phyloP scores from a whole-genome alignment of 371 early-diverging fungal species.

The Dinochytrium kinnereticum region DNA sequence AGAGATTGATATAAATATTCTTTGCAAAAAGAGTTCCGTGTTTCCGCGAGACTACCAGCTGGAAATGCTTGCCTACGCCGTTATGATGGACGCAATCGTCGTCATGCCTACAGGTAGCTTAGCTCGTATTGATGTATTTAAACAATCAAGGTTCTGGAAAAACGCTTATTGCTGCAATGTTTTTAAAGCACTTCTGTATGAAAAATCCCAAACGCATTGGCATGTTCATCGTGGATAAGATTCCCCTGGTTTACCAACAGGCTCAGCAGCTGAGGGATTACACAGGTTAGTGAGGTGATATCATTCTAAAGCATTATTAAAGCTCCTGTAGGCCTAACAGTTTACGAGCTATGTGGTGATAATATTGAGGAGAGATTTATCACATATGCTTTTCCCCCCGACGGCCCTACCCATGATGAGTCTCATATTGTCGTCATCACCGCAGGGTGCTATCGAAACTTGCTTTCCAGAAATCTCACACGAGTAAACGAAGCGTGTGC shows the following conservation, averaged over 20 bases:
- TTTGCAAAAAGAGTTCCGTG: not conserved
- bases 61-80: not conserved
- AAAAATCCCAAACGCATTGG: not conserved
- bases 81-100: not conserved
- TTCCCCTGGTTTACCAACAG: not conserved
- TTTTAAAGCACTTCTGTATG: not conserved
- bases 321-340: not conserved
- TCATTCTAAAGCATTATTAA: not conserved
- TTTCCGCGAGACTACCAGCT: not conserved
- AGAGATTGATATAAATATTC: not conserved
- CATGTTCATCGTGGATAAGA: not conserved
- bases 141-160: not conserved
- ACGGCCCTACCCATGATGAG: not conserved
- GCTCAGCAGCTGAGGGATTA: not conserved
- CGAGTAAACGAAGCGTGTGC: not conserved
- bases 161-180: not conserved
- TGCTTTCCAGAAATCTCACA: not conserved
- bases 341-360: not conserved
- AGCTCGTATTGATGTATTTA: too few species aligned
- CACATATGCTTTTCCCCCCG: not conserved
- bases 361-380: not conserved
- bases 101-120: not conserved
- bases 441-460: not conserved
- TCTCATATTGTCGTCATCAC: not conserved
- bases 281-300: not conserved